A percentile compares a stretch with the other conserved stretches of the same genome.
Conservation (phyloP, 495 filamentous ascomycete genomes). For the Thermothielavioides terrestris region DNA sequence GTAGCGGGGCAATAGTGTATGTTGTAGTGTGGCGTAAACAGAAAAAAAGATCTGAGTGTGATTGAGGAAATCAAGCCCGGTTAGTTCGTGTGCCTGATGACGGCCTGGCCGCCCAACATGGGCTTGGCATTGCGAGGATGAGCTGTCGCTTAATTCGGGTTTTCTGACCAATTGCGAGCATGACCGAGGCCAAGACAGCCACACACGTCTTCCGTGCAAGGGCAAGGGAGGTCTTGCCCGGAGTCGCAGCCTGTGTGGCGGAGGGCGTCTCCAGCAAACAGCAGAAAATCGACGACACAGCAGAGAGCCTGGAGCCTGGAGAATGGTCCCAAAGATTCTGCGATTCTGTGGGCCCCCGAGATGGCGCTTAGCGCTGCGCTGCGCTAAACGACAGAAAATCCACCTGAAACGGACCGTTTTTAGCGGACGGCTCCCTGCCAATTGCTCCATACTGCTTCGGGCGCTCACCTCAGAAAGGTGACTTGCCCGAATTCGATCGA, state of each 20-base stretch:
- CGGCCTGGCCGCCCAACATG: no score
- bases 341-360: background rate
- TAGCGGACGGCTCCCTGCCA: conserved; percentile 13
- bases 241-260: background rate
- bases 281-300: background rate
- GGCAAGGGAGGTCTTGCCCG: background rate
- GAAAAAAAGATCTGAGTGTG: no score
- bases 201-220: background rate
- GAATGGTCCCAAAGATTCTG: background rate
- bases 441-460: background rate
- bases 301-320: background rate
- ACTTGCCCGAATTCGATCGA: background rate
- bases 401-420: conserved; percentile 29
- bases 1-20: no score
- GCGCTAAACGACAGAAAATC: background rate
- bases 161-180: background rate
- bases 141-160: no score
- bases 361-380: background rate
- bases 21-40: no score
- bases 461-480: background rate
- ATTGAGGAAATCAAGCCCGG: no score
- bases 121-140: no score
- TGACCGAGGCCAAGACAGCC: background rate
- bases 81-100: no score
- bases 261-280: background rate